These are phyloP conservation scores for Zygosaccharomyces sapae DNA, from an alignment of 1,139 yeast species.

Conservation along the genomic window DNA sequence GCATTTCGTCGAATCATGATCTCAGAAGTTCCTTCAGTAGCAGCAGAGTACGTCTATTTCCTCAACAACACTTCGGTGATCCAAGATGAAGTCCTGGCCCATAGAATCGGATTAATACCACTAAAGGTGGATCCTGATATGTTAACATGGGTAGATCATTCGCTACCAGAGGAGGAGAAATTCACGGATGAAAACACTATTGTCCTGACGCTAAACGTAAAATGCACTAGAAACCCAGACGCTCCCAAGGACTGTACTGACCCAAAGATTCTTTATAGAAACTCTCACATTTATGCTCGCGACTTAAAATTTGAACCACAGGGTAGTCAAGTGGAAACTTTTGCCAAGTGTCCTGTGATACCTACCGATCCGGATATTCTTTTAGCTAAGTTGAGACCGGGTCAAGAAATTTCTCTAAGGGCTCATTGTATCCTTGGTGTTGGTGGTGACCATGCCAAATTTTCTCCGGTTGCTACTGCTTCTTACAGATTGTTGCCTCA, in stretches of 20 bases:
- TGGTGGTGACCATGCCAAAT: slow-evolving; percentile 95
- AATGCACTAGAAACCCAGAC: slow-evolving; percentile 80
- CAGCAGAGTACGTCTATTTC: slow-evolving; percentile 85
- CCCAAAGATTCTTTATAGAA: slow-evolving; percentile 77
- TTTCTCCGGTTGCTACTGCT: slow-evolving; percentile 95
- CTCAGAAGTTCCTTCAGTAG: slow-evolving; percentile 93
- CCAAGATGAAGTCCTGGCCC: slow-evolving; percentile 95
- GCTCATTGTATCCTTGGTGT: slow-evolving; percentile 90
- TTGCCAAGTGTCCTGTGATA: slow-evolving; percentile 64
- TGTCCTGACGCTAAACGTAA: slow-evolving; percentile 73
- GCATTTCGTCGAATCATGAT: slow-evolving; percentile 97
- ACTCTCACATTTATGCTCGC: slow-evolving; percentile 80
- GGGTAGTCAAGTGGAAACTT: slow-evolving; percentile 73
- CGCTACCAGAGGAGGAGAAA: slow-evolving; percentile 60
- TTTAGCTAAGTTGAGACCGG: slow-evolving; percentile 90
- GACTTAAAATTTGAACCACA: slow-evolving; percentile 89
- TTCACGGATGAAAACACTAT: slow-evolving; percentile 86
- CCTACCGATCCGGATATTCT: slow-evolving; percentile 85
- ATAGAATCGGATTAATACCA: slow-evolving; percentile 89
- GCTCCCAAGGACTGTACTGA: slow-evolving; percentile 77
- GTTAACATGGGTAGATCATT: slow-evolving; percentile 69
- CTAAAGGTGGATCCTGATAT: slow-evolving; percentile 88
- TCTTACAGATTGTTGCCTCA: slow-evolving; percentile 95
- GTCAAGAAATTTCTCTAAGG: slow-evolving; percentile 87
- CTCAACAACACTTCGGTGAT: slow-evolving; percentile 94